These are phyloP conservation scores for Glycine soja DNA, from an alignment of 306 rosid species.

Conservation along the genomic window DNA sequence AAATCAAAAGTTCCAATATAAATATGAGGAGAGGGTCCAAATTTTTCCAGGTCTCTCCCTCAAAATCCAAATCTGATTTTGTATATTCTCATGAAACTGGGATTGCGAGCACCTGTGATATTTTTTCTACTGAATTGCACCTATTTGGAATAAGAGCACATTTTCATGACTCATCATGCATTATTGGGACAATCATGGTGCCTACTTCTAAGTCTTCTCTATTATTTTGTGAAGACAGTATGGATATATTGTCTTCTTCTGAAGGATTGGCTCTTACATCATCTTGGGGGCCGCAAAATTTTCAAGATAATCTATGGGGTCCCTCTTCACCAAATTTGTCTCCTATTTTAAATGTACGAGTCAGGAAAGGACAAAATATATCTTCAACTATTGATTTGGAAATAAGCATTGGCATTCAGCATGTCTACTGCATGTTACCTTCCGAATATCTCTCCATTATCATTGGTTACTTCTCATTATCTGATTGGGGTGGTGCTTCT, in stretches of 20 bases:
- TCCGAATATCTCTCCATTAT: conserved; percentile 86
- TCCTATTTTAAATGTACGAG: conserved; percentile 79
- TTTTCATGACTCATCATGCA: conserved; percentile 90
- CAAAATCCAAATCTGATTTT: conserved; percentile 43
- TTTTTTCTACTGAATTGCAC: conserved; percentile 59
- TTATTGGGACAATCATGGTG: conserved; percentile 68
- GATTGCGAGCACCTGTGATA: conserved; percentile 46
- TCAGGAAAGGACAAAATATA: conserved; percentile 56
- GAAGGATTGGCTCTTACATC: conserved; percentile 84
- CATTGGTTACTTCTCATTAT: conserved; percentile 80
- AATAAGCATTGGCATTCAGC: conserved; percentile 75
- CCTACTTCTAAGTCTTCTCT: conserved; percentile 68
- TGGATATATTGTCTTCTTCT: conserved; percentile 68
- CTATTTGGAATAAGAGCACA: conserved; percentile 65
- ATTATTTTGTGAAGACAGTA: conserved; percentile 58
- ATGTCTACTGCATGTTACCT: conserved; percentile 87
- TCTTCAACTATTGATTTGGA: conserved; percentile 61
- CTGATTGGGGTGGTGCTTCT: conserved; percentile 79
- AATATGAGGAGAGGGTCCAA: conserved; percentile 46
- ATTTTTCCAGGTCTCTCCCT: conserved; percentile 47
- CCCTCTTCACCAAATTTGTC: conserved; percentile 69
- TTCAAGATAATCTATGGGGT: conserved; percentile 83
- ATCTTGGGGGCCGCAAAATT: conserved; percentile 67
- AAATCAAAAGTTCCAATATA: conserved; percentile 51
- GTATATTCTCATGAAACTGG: conserved; percentile 51